Base-by-base conservation (phyloP, 2,329 filamentous ascomycete species). In the Scedosporium minutisporum region DNA sequence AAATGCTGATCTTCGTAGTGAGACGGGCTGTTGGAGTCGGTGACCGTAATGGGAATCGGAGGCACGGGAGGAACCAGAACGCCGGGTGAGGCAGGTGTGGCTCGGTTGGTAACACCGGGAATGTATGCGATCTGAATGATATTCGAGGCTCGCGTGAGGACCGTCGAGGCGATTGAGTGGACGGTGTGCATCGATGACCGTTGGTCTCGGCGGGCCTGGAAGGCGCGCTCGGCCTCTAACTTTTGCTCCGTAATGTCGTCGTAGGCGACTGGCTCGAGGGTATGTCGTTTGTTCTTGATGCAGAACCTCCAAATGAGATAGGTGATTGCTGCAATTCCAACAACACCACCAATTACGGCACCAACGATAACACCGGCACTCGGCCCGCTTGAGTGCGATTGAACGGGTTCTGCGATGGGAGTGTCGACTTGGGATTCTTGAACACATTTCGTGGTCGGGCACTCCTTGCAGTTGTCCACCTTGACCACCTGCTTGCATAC, bases 91-190 rank as follows among this genome's bases (percentile, higher is more conserved):
- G 89, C 87, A 4, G 90, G 89, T 6, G 88, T 87, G 12, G 93
- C 92, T 67, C 93, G 86, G 77, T 97, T 97, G 65, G 91, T 97
- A 69, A 97, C 93, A 64, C 95, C 95, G 14, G 95, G 95, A 67
- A 99, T 97, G 75, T 97, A 99, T 63, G 95, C 95, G 75, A 99
- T 99, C 77, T 97, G 95, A 70, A 99, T 99, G 72, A 99, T 93
- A 78, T 99, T 99, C 70, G 95, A 97, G 58, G 95, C 95, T 65
- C 95, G 87, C 18, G 95, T 97, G 65, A 97, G 84, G 64, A 97
- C 92, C 27, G 93, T 97, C 9, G 93, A 97, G 16, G 95, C 95
- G 71, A 99, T 91, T 12, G 93, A 97, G 70, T 89, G 84, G 62
- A 93, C 88, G n/a, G 90, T 90, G 72, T 95, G 87, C 55, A 90